Evolutionary conservation across 2,329 filamentous ascomycete species (phyloP), one percentile per base, ranked within the genome.

Genomic region (Monosporascus ibericus): DNA sequence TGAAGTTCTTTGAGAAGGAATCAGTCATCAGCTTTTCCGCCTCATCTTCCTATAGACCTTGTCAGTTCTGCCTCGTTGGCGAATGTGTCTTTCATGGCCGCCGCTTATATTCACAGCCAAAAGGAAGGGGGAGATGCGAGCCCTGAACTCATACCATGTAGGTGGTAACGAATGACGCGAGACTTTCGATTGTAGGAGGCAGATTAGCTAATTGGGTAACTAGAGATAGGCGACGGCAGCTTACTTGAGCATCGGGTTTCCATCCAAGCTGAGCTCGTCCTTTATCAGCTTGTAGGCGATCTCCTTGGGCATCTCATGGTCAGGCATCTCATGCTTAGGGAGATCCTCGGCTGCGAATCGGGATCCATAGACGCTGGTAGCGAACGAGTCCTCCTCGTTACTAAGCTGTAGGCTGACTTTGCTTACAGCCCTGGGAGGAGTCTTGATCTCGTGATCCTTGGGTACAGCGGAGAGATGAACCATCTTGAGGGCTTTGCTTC

Each of bases 241-340:
- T 61, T 73, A 88, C 85, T 87, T 90, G 58, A 95, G 80, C 78
- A 91, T 92, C 8, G 91, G 90, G 62, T 92, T 95, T 52, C 91
- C 91, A 68, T 97, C 92, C 49, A 96, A 77, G 58, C 88, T 94
- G 58, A 96, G 77, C 66, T 96, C 90, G 69, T 96, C 92, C 76
- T 90, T 92, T 78, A 96, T 96, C 88, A 96, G 88, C 48, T 91
- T 86, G 71, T 96, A 96, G n/a, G 92, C 92, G 49, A 96, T 82
- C 60, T 95, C 88, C 61, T 82, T 85, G 44, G 92, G 92, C 92
- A 96, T 96, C 72, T 95, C 89, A 20, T 73, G 65, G 63, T 96
- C 90, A 1, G 92, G 91, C 83, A 97, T 96, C 74, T 91, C 87
- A 65, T 88, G 77, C 65, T 80, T 82, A 27, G 92, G 91, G 42